phyloP scores from a whole-genome alignment of 345 rosid species.

The Balakata baccata region DNA sequence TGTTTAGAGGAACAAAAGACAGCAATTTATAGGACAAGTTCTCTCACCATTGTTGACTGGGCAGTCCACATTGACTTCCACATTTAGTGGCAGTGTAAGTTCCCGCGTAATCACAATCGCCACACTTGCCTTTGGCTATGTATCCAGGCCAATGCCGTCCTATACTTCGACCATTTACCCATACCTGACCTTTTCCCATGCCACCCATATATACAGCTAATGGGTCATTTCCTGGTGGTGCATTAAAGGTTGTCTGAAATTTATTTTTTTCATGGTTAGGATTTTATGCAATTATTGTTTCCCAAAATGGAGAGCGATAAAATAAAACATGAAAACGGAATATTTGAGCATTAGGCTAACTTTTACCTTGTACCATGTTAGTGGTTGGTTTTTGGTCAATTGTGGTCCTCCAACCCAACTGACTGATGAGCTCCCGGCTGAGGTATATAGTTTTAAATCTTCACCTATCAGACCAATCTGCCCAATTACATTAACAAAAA shows the following conservation, averaged over 20 bases:
- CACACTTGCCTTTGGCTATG: constrained; percentile 20
- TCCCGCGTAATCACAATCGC: constrained; percentile 25
- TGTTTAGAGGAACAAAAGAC: background rate
- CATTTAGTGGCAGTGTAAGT: constrained; percentile 19
- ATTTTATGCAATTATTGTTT: background rate
- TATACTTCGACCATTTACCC: constrained; percentile 77
- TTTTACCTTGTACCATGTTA: constrained; percentile 37
- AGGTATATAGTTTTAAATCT: constrained; percentile 11
- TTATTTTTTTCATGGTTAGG: background rate
- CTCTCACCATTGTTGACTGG: constrained; percentile 25
- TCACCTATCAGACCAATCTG: constrained; percentile 36
- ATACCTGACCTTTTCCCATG: constrained; percentile 54
- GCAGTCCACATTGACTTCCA: constrained; percentile 18
- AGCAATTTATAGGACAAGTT: background rate
- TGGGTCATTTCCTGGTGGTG: constrained; percentile 68
- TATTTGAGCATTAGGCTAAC: background rate
- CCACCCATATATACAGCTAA: constrained; percentile 68
- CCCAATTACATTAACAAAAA: background rate
- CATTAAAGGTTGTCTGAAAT: constrained; percentile 56
- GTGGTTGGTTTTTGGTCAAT: constrained; percentile 23
- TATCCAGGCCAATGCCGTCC: constrained; percentile 58
- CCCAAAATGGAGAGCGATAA: background rate
- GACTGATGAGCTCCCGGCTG: constrained; percentile 21
- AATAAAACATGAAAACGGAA: background rate
- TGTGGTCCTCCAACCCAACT: constrained; percentile 19